A percentile compares a stretch with the other conserved stretches of the same genome.
phyloP scores from a whole-genome alignment of 768 basidiomycete genomes.

The Basidioascus undulatus region DNA sequence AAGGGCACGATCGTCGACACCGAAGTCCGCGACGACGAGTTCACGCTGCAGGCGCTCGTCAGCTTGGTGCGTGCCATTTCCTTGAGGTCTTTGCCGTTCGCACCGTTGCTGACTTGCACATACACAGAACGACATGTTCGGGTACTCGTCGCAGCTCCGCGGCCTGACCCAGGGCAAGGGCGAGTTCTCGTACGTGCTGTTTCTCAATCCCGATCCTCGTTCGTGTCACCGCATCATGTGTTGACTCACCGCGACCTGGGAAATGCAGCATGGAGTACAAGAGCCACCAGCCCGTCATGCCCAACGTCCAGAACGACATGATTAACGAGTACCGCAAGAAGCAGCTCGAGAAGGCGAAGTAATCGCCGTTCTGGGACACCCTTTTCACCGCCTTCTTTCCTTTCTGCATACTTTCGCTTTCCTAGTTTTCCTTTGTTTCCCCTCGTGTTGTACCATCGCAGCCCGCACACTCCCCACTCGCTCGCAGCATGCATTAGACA shows the following conservation, averaged over 20 bases:
- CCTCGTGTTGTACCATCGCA: too few relatives aligned
- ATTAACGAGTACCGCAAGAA: conserved; percentile 68
- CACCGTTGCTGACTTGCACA: too few relatives aligned
- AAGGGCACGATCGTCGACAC: conserved; percentile 86
- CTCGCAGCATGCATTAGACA: too few relatives aligned
- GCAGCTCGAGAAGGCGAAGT: conserved; percentile 23
- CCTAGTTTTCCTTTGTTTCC: too few relatives aligned
- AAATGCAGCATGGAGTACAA: conserved; percentile 30
- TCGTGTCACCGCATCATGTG: conserved; percentile 16
- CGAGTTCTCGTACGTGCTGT: too few relatives aligned
- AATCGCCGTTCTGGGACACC: too few relatives aligned
- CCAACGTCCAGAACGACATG: conserved; percentile 66
- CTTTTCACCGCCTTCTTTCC: background rate
- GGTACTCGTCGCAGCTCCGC: conserved; percentile 76
- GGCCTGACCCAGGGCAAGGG: conserved; percentile 95
- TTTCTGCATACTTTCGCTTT: too few relatives aligned
- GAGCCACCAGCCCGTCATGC: conserved; percentile 61
- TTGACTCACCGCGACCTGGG: conserved; percentile 12
- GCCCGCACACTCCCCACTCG: too few relatives aligned
- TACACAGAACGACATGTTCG: too few relatives aligned
- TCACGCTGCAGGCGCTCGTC: conserved; percentile 73
- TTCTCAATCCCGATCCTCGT: too few relatives aligned
- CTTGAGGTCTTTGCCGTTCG: background rate
- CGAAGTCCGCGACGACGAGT: conserved; percentile 92
- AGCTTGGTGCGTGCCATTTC: conserved; percentile 25